Evolutionary conservation across 2,329 filamentous ascomycete genomes (phyloP).

Genomic region (Xylaria sp.): DNA sequence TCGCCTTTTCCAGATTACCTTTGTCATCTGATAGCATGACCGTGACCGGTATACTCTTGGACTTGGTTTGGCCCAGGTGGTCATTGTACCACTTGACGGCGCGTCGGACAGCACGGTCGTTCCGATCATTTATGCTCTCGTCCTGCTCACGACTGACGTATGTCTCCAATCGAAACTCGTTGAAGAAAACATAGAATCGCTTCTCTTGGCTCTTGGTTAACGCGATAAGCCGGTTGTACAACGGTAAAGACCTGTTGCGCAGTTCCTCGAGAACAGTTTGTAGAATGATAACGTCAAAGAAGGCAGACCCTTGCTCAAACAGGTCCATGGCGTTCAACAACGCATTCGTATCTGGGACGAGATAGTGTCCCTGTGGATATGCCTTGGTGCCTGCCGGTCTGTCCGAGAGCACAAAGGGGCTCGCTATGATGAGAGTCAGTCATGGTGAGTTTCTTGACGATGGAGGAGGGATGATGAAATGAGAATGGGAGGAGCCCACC

Average conservation of each 20-base stretch:
- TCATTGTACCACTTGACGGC: constrained; percentile 91
- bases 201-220: constrained; percentile 96
- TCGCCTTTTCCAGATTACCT: constrained; percentile 85
- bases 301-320: constrained; percentile 90
- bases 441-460: constrained; percentile 24
- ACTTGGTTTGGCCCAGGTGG: constrained; percentile 76
- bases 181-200: constrained; percentile 98
- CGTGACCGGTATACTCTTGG: constrained; percentile 73
- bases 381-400: constrained; percentile 83
- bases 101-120: constrained; percentile 88
- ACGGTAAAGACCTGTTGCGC: constrained; percentile 88
- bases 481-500: constrained; percentile 60
- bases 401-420: constrained; percentile 88
- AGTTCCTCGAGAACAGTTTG: constrained; percentile 97
- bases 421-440: constrained; percentile 59
- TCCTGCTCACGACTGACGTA: constrained; percentile 78
- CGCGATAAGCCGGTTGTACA: constrained; percentile 92
- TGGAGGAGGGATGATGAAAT: constrained; percentile 1
- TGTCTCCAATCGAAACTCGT: constrained; percentile 94
- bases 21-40: constrained; percentile 96
- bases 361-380: constrained; percentile 89
- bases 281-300: constrained; percentile 95
- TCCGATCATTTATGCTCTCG: constrained; percentile 95
- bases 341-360: constrained; percentile 96
- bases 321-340: constrained; percentile 96